phyloP scores from a whole-genome alignment of 192 early-diverging fungal genomes.

The Lobosporangium transversale region DNA sequence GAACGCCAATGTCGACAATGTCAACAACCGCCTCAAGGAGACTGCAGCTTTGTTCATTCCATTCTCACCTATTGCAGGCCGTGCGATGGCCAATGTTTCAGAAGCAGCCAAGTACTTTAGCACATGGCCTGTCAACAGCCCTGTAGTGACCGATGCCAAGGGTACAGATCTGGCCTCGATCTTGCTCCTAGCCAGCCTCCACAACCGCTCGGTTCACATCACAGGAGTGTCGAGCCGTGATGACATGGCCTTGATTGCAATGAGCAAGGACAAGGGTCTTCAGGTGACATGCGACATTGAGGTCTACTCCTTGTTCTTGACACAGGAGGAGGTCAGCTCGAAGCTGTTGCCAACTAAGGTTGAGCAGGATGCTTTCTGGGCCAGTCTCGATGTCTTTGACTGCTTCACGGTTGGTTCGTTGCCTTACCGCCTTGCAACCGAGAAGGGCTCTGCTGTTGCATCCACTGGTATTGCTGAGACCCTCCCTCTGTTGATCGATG shows the following conservation, averaged over 20 bases:
- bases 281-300: constrained; percentile 94
- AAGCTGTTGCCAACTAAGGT: constrained; percentile 57
- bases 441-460: constrained; percentile 58
- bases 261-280: constrained; percentile 88
- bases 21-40: constrained; percentile 50
- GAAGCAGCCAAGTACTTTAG: constrained; percentile 80
- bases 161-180: constrained; percentile 90
- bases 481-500: constrained; percentile 82
- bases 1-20: constrained; percentile 77
- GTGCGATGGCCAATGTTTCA: constrained; percentile 61
- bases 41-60: constrained; percentile 70
- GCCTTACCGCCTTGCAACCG: constrained; percentile 69
- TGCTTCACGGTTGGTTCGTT: constrained; percentile 88
- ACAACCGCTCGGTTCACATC: constrained; percentile 88
- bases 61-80: constrained; percentile 61
- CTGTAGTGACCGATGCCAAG: constrained; percentile 86
- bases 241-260: constrained; percentile 86
- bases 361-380: constrained; percentile 86
- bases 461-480: constrained; percentile 72
- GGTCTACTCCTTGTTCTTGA: constrained; percentile 85
- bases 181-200: constrained; percentile 86
- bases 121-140: constrained; percentile 78
- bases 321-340: constrained; percentile 58
- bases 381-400: constrained; percentile 82
- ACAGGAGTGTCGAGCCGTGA: constrained; percentile 81